These are phyloP conservation scores for Crucibulum parvulum DNA, from an alignment of 1,284 basidiomycete genomes.

Conservation along the genomic window DNA sequence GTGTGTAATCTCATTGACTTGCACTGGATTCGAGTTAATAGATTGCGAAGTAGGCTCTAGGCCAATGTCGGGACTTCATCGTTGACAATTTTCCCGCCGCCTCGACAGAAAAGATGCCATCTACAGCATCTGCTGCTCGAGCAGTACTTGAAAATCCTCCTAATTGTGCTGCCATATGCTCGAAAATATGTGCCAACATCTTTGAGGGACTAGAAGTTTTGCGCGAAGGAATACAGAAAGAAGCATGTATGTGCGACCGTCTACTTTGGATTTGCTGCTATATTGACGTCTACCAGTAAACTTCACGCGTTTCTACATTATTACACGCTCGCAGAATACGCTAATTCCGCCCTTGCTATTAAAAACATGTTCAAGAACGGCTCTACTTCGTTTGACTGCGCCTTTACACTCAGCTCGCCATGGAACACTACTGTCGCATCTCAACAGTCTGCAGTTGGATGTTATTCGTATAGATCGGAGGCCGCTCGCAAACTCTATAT, in stretches of 20 bases:
- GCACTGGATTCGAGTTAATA: not conserved
- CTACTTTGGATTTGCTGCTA: conserved; percentile 8
- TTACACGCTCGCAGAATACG: conserved; percentile 43
- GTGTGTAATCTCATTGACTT: conserved; percentile 38
- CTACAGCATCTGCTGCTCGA: conserved; percentile 74
- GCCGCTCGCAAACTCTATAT: conserved; percentile 51
- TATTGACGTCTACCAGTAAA: conserved; percentile 51
- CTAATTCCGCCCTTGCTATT: conserved; percentile 23
- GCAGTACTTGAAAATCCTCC: conserved; percentile 49
- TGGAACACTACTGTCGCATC: conserved; percentile 17
- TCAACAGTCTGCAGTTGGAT: conserved; percentile 32
- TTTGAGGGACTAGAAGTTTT: conserved; percentile 66
- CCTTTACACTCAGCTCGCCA: conserved; percentile 8
- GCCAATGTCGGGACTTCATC: conserved; percentile 75
- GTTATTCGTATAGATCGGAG: conserved; percentile 68
- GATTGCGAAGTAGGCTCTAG: conserved; percentile 61
- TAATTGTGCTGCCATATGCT: conserved; percentile 76
- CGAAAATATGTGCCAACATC: conserved; percentile 61
- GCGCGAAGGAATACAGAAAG: conserved; percentile 67
- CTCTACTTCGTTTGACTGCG: conserved; percentile 24
- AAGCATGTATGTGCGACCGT: conserved; percentile 49
- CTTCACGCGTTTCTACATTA: conserved; percentile 67
- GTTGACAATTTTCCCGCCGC: conserved; percentile 57
- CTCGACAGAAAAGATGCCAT: conserved; percentile 58
- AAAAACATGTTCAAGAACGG: conserved; percentile 13